phyloP scores from a whole-genome alignment of 2,329 filamentous ascomycete species.

The Colletotrichum sojae region DNA sequence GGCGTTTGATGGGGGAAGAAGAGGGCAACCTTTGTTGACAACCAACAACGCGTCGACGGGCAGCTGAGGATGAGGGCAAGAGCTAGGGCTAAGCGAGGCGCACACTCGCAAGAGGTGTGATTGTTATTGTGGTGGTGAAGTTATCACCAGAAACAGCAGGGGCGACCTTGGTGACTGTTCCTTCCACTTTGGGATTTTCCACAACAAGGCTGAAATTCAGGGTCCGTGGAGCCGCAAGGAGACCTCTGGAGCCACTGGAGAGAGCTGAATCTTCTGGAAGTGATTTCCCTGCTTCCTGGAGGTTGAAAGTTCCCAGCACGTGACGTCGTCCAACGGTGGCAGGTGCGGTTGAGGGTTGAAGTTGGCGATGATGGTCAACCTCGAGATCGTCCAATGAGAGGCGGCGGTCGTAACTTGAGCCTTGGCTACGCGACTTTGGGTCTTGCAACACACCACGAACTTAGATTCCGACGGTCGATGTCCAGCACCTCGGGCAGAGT shows the following conservation, averaged over 20 bases:
- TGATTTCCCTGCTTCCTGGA: neutral
- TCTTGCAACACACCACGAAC: constrained; percentile 7
- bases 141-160: constrained; percentile 31
- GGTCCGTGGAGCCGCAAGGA: neutral
- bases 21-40: neutral
- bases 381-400: constrained; percentile 14
- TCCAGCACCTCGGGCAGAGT: constrained; percentile 22
- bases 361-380: constrained; percentile 2
- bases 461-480: constrained; percentile 11
- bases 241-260: neutral
- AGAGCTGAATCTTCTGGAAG: neutral
- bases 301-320: constrained; percentile 3
- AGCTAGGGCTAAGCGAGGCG: constrained; percentile 19
- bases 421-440: neutral
- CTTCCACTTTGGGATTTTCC: constrained; percentile 5
- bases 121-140: constrained; percentile 13
- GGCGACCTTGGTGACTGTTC: constrained; percentile 9
- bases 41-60: neutral
- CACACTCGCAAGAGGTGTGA: neutral
- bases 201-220: neutral
- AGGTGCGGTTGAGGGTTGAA: constrained; percentile 2
- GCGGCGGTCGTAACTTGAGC: neutral
- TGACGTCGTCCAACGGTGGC: constrained; percentile 1
- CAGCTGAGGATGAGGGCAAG: constrained; percentile 9
- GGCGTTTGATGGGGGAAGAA: neutral